phyloP scores from a whole-genome alignment of 306 rosid species.

The Quercus parvula region DNA sequence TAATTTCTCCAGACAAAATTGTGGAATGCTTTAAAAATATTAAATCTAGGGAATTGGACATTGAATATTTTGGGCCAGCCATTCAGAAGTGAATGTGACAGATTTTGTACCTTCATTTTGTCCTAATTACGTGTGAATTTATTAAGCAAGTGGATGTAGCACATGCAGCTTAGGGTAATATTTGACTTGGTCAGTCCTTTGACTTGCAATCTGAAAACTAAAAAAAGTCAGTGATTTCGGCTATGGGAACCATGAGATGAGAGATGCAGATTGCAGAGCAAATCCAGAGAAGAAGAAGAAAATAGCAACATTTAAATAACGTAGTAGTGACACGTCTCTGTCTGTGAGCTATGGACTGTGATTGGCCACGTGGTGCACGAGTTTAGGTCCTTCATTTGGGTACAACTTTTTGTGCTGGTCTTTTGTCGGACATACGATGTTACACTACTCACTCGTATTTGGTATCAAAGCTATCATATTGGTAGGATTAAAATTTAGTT shows the following conservation, averaged over 20 bases:
- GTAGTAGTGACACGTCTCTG: background rate
- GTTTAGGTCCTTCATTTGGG: background rate
- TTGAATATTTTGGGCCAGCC: too few species aligned
- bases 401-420: conserved; percentile 1
- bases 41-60: too few species aligned
- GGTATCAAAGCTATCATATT: fast-evolving
- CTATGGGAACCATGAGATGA: background rate
- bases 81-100: background rate
- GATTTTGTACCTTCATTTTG: background rate
- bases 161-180: background rate
- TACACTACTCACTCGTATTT: background rate
- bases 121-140: background rate
- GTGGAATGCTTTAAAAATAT: too few species aligned
- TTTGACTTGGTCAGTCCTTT: background rate
- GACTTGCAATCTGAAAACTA: background rate
- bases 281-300: too few species aligned
- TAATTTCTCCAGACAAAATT: too few species aligned
- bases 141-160: background rate
- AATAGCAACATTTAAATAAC: background rate
- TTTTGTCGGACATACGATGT: conserved; percentile 2
- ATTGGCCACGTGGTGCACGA: background rate
- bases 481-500: too few species aligned
- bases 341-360: background rate
- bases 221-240: conserved; percentile 28
- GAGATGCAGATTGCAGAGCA: too few species aligned